phyloP scores from a whole-genome alignment of 148 eudicot genomes.

The Drosera capensis region DNA sequence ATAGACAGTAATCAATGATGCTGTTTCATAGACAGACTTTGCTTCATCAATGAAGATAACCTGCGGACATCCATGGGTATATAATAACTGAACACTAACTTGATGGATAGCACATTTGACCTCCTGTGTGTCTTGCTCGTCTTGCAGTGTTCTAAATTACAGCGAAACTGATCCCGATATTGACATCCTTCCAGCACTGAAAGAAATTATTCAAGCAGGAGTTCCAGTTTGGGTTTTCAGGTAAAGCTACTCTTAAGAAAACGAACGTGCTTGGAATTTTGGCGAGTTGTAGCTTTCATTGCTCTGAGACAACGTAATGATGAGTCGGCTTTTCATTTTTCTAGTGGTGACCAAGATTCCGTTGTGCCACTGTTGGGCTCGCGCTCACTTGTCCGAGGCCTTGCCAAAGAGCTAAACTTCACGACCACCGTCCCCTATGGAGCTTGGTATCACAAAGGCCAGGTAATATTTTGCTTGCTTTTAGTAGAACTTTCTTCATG shows the following conservation, averaged over 20 bases:
- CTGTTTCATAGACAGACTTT: too few species aligned
- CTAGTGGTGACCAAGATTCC: slow-evolving; percentile 93
- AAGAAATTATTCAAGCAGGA: slow-evolving; percentile 33
- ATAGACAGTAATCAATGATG: too few species aligned
- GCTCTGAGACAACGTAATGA: too few species aligned
- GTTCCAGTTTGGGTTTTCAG: slow-evolving; percentile 88
- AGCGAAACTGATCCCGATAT: slow-evolving; percentile 52
- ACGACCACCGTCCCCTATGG: slow-evolving; percentile 69
- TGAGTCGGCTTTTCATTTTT: background rate
- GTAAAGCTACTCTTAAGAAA: slow-evolving; percentile 14
- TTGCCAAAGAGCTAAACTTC: slow-evolving; percentile 59
- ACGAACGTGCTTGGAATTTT: background rate
- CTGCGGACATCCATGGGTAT: too few species aligned
- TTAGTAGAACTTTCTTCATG: too few species aligned
- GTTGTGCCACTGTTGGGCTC: slow-evolving; percentile 91
- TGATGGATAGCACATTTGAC: background rate
- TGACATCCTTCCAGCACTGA: slow-evolving; percentile 72
- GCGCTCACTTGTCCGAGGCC: slow-evolving; percentile 76
- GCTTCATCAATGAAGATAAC: too few species aligned
- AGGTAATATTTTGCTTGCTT: slow-evolving; percentile 28
- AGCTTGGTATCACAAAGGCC: slow-evolving; percentile 86
- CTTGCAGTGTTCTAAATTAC: slow-evolving; percentile 48
- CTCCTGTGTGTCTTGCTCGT: background rate
- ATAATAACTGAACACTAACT: background rate
- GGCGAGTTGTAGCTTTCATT: background rate